Conservation (phyloP, 2,329 filamentous ascomycete species). For the Hirsutella minnesotensis region DNA sequence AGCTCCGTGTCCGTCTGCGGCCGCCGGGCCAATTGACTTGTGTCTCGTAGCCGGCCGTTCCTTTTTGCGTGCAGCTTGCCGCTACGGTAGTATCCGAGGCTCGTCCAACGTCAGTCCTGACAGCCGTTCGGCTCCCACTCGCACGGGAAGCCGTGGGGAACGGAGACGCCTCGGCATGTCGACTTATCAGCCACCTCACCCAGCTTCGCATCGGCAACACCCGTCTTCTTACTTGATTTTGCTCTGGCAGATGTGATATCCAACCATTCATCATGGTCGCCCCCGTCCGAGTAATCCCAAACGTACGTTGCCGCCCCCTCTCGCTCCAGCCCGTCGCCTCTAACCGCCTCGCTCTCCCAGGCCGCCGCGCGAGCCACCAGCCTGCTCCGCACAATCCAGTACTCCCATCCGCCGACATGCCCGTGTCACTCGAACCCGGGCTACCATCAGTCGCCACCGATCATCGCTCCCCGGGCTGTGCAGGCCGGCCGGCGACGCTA, state of each 20-base stretch:
- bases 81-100: background rate
- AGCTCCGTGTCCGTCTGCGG: too few relatives aligned
- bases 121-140: background rate
- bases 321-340: too few relatives aligned
- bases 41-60: background rate
- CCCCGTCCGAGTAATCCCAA: slow-evolving; percentile 20
- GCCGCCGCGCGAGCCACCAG: slow-evolving; percentile 53
- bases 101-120: background rate
- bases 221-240: too few relatives aligned
- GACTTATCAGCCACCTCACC: background rate
- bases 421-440: slow-evolving; percentile 87
- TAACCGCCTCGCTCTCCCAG: slow-evolving; percentile 18
- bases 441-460: slow-evolving; percentile 55
- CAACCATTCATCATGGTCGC: slow-evolving; percentile 13
- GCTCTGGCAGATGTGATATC: background rate
- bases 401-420: slow-evolving; percentile 74
- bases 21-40: too few relatives aligned
- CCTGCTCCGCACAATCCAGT: slow-evolving; percentile 81
- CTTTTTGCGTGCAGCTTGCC: background rate
- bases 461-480: slow-evolving; percentile 37
- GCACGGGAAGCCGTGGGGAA: too few relatives aligned
- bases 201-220: background rate
- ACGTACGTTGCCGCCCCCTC: slow-evolving; percentile 12
- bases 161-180: too few relatives aligned
- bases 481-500: slow-evolving; percentile 33